These are phyloP conservation scores for Phylloboletellus chloephorus DNA, from an alignment of 1,284 basidiomycete genomes.

Conservation along the genomic window DNA sequence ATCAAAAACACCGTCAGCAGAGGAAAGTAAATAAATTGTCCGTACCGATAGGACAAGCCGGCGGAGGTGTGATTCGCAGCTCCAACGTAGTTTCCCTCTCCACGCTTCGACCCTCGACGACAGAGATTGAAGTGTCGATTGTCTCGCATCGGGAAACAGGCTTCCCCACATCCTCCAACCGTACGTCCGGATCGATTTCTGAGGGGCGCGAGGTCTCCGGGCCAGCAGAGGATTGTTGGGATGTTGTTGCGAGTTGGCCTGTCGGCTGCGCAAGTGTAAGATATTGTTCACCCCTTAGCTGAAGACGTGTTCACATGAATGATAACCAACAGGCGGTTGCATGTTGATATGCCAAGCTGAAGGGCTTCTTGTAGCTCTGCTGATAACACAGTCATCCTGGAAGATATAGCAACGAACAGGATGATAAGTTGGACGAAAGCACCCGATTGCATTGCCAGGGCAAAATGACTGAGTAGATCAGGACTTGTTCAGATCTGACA, in stretches of 20 bases:
- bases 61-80: constrained; percentile 1
- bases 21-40: neutral
- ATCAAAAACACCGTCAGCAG: constrained; percentile 8
- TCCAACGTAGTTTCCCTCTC: constrained; percentile 1
- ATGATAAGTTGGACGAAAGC: constrained; percentile 66
- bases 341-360: constrained; percentile 26
- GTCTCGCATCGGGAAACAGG: constrained; percentile 9
- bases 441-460: constrained; percentile 60
- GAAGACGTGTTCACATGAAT: constrained; percentile 19
- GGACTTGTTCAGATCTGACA: neutral
- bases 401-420: constrained; percentile 53
- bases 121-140: neutral
- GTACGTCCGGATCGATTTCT: constrained; percentile 1
- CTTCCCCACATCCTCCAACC: constrained; percentile 15
- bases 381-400: constrained; percentile 49
- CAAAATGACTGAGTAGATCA: constrained; percentile 45
- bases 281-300: neutral
- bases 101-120: neutral
- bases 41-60: constrained; percentile 9
- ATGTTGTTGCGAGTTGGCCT: neutral
- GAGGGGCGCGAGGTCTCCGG: neutral
- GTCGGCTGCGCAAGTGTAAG: constrained; percentile 19
- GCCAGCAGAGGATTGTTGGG: constrained; percentile 2
- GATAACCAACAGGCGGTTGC: constrained; percentile 26
- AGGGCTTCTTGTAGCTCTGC: constrained; percentile 41